Conservation (phyloP, 257 asterid genomes). For the Fraxinus quadrangulata region DNA sequence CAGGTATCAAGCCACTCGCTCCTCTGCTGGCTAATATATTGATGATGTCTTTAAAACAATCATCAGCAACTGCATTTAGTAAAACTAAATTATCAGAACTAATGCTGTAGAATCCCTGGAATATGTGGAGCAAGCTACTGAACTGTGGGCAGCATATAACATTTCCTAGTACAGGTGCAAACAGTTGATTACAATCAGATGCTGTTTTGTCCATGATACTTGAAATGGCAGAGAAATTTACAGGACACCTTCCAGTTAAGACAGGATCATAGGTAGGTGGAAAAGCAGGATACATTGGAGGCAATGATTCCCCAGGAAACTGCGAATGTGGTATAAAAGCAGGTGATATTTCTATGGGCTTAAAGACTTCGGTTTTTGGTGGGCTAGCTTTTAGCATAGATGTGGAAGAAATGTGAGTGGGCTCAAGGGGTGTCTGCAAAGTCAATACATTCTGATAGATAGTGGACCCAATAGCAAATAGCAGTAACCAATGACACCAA, state of each 20-base stretch:
- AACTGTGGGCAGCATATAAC: constrained; percentile 98
- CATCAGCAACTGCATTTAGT: constrained; percentile 76
- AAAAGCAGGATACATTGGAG: constrained; percentile 89
- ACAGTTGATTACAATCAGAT: constrained; percentile 74
- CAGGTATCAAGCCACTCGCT: constrained; percentile 75
- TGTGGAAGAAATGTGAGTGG: constrained; percentile 42
- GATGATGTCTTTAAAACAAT: constrained; percentile 95
- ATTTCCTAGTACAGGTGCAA: constrained; percentile 79
- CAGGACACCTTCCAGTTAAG: constrained; percentile 94
- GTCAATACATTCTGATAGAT: constrained; percentile 56
- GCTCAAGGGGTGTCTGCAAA: constrained; percentile 39
- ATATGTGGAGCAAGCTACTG: constrained; percentile 87
- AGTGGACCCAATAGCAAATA: constrained; percentile 63
- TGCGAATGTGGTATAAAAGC: constrained; percentile 73
- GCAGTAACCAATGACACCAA: constrained; percentile 57
- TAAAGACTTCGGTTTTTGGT: constrained; percentile 62
- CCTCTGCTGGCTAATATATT: constrained; percentile 94
- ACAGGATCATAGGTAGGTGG: constrained; percentile 84
- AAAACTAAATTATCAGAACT: constrained; percentile 72
- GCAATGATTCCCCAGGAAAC: constrained; percentile 61
- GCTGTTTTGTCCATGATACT: constrained; percentile 81
- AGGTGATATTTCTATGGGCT: constrained; percentile 91
- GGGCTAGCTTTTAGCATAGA: constrained; percentile 59
- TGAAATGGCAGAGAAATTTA: constrained; percentile 79
- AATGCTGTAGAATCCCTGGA: constrained; percentile 80